A percentile compares a stretch with the other conserved stretches of the same genome.
Evolutionary conservation across 2,329 filamentous ascomycete genomes (phyloP).

Genomic region (Metarhizium anisopliae): DNA sequence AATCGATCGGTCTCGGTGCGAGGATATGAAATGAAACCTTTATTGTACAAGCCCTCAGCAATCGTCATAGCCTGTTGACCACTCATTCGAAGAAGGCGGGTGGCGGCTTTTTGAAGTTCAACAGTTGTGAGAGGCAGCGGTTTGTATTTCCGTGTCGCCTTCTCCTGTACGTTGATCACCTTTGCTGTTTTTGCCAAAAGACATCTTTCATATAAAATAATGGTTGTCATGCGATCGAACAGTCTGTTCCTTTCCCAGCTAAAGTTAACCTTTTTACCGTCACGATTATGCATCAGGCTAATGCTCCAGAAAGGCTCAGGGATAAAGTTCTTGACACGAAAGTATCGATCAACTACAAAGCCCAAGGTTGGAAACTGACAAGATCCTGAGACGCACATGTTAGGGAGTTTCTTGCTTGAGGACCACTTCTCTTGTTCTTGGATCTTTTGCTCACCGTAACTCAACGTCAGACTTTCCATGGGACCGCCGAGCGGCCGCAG

Average conservation of each 20-base stretch:
- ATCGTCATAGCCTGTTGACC: constrained; percentile 83
- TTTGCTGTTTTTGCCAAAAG: constrained; percentile 66
- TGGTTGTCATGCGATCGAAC: constrained; percentile 77
- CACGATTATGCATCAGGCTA: constrained; percentile 69
- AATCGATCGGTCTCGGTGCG: constrained; percentile 96
- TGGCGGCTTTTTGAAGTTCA: constrained; percentile 93
- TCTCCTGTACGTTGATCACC: constrained; percentile 79
- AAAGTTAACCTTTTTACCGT: constrained; percentile 74
- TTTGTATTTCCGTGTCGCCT: constrained; percentile 89
- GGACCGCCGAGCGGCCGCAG: constrained; percentile 64
- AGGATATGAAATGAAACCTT: constrained; percentile 94
- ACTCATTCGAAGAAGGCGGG: constrained; percentile 78
- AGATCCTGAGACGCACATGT: constrained; percentile 45
- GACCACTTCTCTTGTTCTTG: background rate
- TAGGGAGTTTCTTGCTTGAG: background rate
- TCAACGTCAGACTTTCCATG: constrained; percentile 58
- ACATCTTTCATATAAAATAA: constrained; percentile 80
- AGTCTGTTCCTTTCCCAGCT: constrained; percentile 73
- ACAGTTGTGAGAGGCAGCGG: constrained; percentile 91
- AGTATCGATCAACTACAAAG: constrained; percentile 94
- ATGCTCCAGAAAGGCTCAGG: constrained; percentile 91
- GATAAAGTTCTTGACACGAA: constrained; percentile 87
- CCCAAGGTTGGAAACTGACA: constrained; percentile 96
- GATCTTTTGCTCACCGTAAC: constrained; percentile 55
- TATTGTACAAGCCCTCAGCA: constrained; percentile 83